phyloP scores from a whole-genome alignment of 1,139 yeast genomes.

The Kodamaea plutei region DNA sequence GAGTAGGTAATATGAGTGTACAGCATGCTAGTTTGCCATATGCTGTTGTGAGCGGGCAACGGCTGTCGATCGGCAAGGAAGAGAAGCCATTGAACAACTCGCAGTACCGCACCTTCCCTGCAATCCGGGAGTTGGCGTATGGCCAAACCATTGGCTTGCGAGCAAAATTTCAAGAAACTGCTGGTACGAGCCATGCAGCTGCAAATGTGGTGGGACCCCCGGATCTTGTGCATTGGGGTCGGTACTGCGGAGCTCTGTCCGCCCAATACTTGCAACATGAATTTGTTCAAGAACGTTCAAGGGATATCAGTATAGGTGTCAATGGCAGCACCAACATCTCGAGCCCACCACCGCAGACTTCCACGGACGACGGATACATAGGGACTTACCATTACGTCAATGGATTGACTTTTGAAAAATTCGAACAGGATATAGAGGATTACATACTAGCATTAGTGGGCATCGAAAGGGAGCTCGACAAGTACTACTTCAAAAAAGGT shows the following conservation, averaged over 20 bases:
- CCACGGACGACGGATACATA: constrained; percentile 31
- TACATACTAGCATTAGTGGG: constrained; percentile 30
- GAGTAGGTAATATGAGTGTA: background rate
- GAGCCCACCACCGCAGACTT: background rate
- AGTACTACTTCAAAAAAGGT: constrained; percentile 15
- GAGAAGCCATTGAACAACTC: too few relatives aligned
- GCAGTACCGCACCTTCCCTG: constrained; percentile 6
- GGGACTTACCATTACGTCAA: constrained; percentile 40
- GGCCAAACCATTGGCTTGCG: constrained; percentile 29
- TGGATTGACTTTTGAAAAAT: constrained; percentile 25
- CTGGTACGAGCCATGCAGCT: constrained; percentile 9
- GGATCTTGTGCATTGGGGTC: constrained; percentile 40
- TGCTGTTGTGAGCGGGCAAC: background rate
- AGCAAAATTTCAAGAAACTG: constrained; percentile 17
- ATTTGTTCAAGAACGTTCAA: constrained; percentile 16
- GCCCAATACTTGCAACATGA: constrained; percentile 27
- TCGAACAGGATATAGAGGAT: constrained; percentile 25
- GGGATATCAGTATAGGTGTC: constrained; percentile 8
- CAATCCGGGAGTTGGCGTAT: constrained; percentile 23
- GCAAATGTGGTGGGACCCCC: constrained; percentile 28
- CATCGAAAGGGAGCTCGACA: constrained; percentile 16
- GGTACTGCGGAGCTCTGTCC: constrained; percentile 31
- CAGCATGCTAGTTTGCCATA: background rate
- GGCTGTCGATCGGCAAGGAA: background rate
- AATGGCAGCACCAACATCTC: constrained; percentile 21